These are phyloP conservation scores for Excoecaria agallocha DNA, from an alignment of 345 rosid genomes.

Conservation along the genomic window DNA sequence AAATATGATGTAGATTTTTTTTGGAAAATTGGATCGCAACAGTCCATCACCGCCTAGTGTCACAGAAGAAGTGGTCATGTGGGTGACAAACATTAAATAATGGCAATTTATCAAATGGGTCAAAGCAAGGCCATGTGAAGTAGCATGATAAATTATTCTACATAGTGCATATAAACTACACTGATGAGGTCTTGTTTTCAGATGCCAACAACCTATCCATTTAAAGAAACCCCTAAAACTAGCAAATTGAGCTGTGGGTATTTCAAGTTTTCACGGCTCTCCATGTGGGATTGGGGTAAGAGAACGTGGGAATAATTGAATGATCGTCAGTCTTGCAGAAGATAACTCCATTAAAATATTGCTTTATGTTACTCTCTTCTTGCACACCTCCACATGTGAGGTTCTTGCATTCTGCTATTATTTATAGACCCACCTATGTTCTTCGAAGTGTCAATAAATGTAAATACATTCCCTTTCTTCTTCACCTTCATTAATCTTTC, in stretches of 20 bases:
- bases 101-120: not conserved
- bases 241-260: not conserved
- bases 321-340: conserved; percentile 32
- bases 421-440: conserved; percentile 27
- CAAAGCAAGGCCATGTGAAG: conserved; percentile 20
- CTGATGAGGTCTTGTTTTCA: not conserved
- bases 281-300: conserved; percentile 42
- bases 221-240: not conserved
- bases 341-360: conserved; percentile 19
- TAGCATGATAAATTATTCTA: not conserved
- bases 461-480: conserved; percentile 11
- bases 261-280: conserved; percentile 28
- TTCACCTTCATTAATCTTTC: not conserved
- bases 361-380: conserved; percentile 12
- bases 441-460: conserved; percentile 18
- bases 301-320: conserved; percentile 66
- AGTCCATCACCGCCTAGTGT: conserved; percentile 6
- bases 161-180: not conserved
- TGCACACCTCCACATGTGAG: conserved; percentile 41
- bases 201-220: not conserved
- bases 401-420: conserved; percentile 27
- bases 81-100: conserved; percentile 1
- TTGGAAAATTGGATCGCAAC: not conserved
- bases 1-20: no score
- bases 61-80: not conserved